phyloP scores from a whole-genome alignment of 257 asterid species.

The Echites panduratus region DNA sequence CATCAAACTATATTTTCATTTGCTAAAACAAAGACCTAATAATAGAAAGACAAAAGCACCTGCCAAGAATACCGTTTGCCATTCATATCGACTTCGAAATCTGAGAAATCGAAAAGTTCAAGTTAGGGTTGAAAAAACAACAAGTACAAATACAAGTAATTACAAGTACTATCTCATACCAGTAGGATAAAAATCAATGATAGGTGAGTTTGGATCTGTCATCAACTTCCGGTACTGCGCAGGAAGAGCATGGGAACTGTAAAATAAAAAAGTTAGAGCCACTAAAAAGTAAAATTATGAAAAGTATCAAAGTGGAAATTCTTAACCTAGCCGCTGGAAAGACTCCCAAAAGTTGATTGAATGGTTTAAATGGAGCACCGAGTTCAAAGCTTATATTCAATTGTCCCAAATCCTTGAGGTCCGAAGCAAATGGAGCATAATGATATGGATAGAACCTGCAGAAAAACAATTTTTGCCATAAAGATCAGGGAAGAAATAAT shows the following conservation, averaged over 20 bases:
- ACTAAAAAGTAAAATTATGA: slow-evolving; percentile 3
- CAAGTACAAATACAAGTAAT: slow-evolving; percentile 4
- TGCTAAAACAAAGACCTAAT: neutral
- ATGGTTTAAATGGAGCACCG: slow-evolving; percentile 94
- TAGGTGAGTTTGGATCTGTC: slow-evolving; percentile 91
- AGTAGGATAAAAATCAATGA: slow-evolving; percentile 83
- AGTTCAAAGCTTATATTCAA: slow-evolving; percentile 63
- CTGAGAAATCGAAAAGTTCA: slow-evolving; percentile 35
- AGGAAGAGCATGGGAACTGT: slow-evolving; percentile 96
- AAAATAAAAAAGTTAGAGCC: slow-evolving; percentile 34
- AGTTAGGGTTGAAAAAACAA: slow-evolving; percentile 5
- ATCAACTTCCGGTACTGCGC: slow-evolving; percentile 74
- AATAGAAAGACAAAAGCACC: slow-evolving; percentile 27
- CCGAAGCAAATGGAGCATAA: slow-evolving; percentile 98
- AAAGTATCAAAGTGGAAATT: slow-evolving; percentile 3
- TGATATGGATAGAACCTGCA: slow-evolving; percentile 97
- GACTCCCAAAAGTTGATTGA: slow-evolving; percentile 90
- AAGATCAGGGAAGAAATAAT: neutral
- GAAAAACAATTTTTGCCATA: slow-evolving; percentile 16
- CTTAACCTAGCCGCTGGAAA: slow-evolving; percentile 96
- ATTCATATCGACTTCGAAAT: slow-evolving; percentile 94
- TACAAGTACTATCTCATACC: slow-evolving; percentile 38
- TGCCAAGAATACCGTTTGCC: slow-evolving; percentile 96
- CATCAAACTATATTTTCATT: neutral
- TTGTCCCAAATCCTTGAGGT: slow-evolving; percentile 73